Base-by-base conservation (phyloP, 73 alveolate species). In the Paramecium pentaurelia region DNA sequence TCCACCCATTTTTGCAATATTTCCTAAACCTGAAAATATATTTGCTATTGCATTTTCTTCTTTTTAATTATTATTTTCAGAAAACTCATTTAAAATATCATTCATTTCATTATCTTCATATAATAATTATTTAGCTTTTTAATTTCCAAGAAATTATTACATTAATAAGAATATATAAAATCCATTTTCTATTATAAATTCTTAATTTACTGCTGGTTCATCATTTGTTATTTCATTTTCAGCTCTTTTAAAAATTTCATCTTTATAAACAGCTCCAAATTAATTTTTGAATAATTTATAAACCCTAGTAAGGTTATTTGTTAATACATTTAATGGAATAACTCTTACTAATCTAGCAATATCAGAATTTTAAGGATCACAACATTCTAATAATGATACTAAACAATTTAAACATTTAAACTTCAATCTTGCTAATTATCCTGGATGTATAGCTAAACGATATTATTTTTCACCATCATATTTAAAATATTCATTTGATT, bases 101-200 rank as follows among this genome's bases (percentile, higher is more conserved):
- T 80, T 58, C 51, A 59, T 77, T 36, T 93, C 95, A 14, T 44
- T n/a, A 38, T 93, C 95, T 8, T 90, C 95, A 75, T 60, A 58
- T 27, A 92, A 60, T 54, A 92, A 47, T 80, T 75, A 93, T 92
- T 92, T 92, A 5, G 77, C 84, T 34, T 92, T 71, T 70, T 84
- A 86, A 22, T 92, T 94, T 6, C 86, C 93, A 3, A 75, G 38
- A 49, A 93, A 93, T 36, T 20, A 47, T 58, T 77, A 54, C 51
- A 93, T 37, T 28, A 93, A 92, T 37, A 86, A 37, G 16, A 30
- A 93, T 12, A 86, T 58, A 45, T 36, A 37, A 70, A 93, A 93
- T 12, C 96, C 96, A 51, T 58, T 80, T 92, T 93, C 96, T n/a
- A 93, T 77, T n/a, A 93, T 77, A 12, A 93, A 36, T 70, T 85